Evolutionary conservation across 306 rosid genomes (phyloP), one percentile per base, ranked within the genome.

Genomic region (Luffa acutangula): DNA sequence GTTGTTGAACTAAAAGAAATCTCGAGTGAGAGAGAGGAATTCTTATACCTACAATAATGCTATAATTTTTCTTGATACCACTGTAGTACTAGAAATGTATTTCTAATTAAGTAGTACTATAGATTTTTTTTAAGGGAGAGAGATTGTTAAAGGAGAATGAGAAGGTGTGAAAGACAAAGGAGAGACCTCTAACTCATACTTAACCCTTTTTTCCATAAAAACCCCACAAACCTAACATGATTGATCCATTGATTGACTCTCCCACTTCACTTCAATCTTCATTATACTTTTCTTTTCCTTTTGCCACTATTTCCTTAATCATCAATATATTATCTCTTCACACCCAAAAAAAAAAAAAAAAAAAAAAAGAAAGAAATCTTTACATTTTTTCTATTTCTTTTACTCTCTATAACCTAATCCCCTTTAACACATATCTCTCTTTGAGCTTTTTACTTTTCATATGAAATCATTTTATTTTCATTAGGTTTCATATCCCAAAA

Each of bases 171-270:
- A 62, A 62, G 69, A 62, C 45, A 64, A 13, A 34, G 7, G 71
- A 64, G 71, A 64, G 20, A 64, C 43, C 71, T 64, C 9, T 62
- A 42, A 42, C 34, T 67, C 49, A 17, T 46, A 13, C 20, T 39
- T 73, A 80, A 33, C 42, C 83, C 73, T 33, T 71, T 64, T 37
- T 45, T 17, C 39, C 9, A 54, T 64, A 66, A 56, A 58, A 79
- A 77, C 85, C 90, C 89, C 84, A 79, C 85, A 80, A 74, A 67
- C 51, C 66, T 71, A 45, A 78, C 83, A 90, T 87, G 89, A 92
- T 92, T 86, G 87, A 85, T 87, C 75, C 87, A 87, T 81, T 78
- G 83, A 89, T 89, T 85, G 91, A 80, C 85, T 74, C 81, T 80
- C 72, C 71, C 54, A 65, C 64, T 48, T 49, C 76, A 15, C 52